Percentiles rank a stretch among this genome's conserved stretches.
These are phyloP conservation scores for Blumeriella jaapii DNA, from an alignment of 2,329 filamentous ascomycete species.

Conservation along the genomic window DNA sequence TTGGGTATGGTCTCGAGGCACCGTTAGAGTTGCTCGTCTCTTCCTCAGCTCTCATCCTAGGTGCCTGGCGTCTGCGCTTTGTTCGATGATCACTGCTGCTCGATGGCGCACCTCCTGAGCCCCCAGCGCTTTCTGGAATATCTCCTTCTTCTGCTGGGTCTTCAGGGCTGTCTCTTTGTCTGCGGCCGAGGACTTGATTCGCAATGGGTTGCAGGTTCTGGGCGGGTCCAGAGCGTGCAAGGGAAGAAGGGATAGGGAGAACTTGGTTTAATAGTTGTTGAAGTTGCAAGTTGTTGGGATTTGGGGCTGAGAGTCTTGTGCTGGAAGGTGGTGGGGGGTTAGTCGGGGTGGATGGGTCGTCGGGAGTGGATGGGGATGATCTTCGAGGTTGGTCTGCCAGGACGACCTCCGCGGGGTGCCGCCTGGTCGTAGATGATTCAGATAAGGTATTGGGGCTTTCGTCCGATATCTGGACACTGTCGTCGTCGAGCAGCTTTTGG, in stretches of 20 bases:
- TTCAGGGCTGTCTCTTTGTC: conserved; percentile 35
- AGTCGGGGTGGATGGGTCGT: conserved; percentile 50
- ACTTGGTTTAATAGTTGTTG: conserved; percentile 11
- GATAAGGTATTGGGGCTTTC: conserved; percentile 10
- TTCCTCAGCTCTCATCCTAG: conserved; percentile 53
- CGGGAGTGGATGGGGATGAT: conserved; percentile 54
- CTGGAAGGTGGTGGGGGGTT: conserved; percentile 37
- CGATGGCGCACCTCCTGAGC: conserved; percentile 11
- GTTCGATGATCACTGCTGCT: conserved; percentile 29
- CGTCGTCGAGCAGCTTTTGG: conserved; percentile 4
- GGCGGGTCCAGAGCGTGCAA: conserved; percentile 13
- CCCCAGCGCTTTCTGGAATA: conserved; percentile 21
- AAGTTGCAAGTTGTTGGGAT: conserved; percentile 18
- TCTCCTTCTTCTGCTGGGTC: conserved; percentile 30
- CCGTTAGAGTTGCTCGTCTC: conserved; percentile 44
- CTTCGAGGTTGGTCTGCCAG: conserved; percentile 54
- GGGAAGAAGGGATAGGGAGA: conserved; percentile 18
- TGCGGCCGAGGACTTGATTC: conserved; percentile 40
- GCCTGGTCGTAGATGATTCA: conserved; percentile 20
- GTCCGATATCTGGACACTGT: conserved; percentile 8
- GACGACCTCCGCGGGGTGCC: conserved; percentile 47
- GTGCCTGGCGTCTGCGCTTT: conserved; percentile 46
- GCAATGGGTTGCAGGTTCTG: conserved; percentile 22
- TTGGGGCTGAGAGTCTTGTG: conserved; percentile 34
- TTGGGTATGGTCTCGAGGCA: conserved; percentile 39